Evolutionary conservation across 345 rosid species (phyloP), one percentile per base, ranked within the genome.

Genomic region (Brassica cretica): DNA sequence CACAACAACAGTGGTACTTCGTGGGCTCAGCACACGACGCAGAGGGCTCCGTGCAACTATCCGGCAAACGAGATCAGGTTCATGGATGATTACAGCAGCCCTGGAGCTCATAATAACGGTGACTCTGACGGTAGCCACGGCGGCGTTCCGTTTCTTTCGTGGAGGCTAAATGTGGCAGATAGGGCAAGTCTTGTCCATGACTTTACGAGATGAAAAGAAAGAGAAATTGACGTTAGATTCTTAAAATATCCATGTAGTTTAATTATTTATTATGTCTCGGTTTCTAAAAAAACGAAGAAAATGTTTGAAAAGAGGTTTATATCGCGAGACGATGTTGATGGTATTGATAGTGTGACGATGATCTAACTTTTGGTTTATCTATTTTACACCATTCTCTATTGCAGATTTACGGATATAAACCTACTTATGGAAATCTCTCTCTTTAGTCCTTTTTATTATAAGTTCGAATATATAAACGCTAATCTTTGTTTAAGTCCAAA

Each of bases 151-250:
- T 89, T 86, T 81, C 97, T 92, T 30, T 90, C 99, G 14, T 95
- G 99, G 99, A 89, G 49, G 49, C 49, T 91, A 77, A 95, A 93
- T 72, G 89, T 94, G 64, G 86, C 97, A 15, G 98, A 94, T 82
- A 87, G 97, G 86, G 92, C 83, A 63, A 86, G 96, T 79, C 93
- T 92, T 75, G 91, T 93, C 68, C 91, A 89, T 79, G 93, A 91
- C 90, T 94, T 91, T 79, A 90, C 98, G 3, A 87, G 96, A 84
- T 95, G 82, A 77, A 78, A 35, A 41, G 49, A 41, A 41, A 41
- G 14, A 41, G 14, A 66, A 70, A 64, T 63, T 8, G 76, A 74
- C 75, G 71, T 74, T 74, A 68, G 62, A 74, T 68, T 73, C 69
- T 74, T 14, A 53, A 18, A 46, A 4, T 69, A 14, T 56, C 67